Conservation (phyloP, 306 rosid genomes). For the Lathyrus oleraceus region DNA sequence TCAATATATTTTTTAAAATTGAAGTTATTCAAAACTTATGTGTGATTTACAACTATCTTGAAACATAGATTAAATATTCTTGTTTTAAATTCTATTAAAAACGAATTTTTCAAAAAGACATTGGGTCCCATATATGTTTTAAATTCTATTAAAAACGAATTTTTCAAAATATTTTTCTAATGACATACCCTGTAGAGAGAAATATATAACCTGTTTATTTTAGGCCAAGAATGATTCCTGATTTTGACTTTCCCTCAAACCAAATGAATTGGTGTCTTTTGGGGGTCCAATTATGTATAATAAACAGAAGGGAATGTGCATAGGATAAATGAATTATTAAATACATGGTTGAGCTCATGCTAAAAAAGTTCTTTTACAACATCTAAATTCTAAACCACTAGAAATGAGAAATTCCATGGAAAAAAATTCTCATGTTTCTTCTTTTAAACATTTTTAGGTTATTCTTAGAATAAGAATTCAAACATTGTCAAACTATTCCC, state of each 20-base stretch:
- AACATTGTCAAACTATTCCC: conserved; percentile 1
- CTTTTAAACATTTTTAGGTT: background rate
- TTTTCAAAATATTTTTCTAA: too few species aligned
- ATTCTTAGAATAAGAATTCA: background rate
- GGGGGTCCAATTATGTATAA: background rate
- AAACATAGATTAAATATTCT: too few species aligned
- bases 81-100: too few species aligned
- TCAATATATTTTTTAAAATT: too few species aligned
- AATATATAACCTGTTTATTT: too few species aligned
- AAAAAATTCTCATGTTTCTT: background rate
- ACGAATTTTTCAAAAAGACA: too few species aligned
- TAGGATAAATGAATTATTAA: background rate
- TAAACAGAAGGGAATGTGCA: background rate
- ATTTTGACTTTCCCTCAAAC: background rate
- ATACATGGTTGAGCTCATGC: background rate
- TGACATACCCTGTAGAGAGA: too few species aligned
- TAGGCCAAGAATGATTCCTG: background rate
- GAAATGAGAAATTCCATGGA: background rate
- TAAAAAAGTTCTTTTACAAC: background rate
- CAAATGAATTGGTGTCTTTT: background rate
- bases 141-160: too few species aligned
- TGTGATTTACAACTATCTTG: too few species aligned
- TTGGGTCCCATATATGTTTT: too few species aligned
- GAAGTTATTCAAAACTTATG: too few species aligned
- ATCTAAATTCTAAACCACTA: background rate